These are phyloP conservation scores for Metschnikowia peoriensis DNA, from an alignment of 805 yeast species.

Conservation along the genomic window DNA sequence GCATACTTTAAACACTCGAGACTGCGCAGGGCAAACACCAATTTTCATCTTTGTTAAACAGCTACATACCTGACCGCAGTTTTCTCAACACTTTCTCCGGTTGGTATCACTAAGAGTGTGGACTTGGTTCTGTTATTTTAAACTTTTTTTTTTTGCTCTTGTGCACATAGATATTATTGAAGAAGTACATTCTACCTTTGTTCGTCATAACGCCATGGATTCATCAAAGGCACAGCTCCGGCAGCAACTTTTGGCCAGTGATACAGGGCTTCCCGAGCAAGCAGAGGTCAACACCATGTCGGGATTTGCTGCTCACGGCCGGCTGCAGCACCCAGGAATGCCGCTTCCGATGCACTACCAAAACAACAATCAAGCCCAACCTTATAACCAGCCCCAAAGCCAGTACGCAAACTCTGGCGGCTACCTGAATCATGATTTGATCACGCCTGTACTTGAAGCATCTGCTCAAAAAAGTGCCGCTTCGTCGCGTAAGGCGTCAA, in stretches of 20 bases:
- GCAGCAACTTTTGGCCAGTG: slow-evolving; percentile 34
- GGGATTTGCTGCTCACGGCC: slow-evolving; percentile 15
- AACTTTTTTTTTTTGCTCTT: not conserved
- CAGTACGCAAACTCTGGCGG: slow-evolving; percentile 1
- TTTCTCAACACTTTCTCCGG: not conserved
- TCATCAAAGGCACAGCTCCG: slow-evolving; percentile 26
- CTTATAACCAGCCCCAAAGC: not conserved
- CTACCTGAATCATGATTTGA: slow-evolving; percentile 26
- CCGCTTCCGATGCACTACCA: slow-evolving; percentile 6
- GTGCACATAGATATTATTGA: too few species aligned
- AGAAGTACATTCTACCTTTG: too few species aligned
- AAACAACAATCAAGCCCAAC: not conserved
- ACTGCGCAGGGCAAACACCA: slow-evolving; percentile 7
- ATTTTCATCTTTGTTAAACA: slow-evolving; percentile 1
- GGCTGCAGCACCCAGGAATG: slow-evolving; percentile 10
- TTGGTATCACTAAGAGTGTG: not conserved
- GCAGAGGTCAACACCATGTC: slow-evolving; percentile 23
- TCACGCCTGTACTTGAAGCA: slow-evolving; percentile 23
- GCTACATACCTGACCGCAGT: not conserved
- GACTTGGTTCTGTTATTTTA: not conserved
- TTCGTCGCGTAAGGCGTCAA: slow-evolving; percentile 34
- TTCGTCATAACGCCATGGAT: slow-evolving; percentile 8
- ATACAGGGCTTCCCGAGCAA: slow-evolving; percentile 15
- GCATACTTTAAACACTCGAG: slow-evolving; percentile 1
- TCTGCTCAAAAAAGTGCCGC: not conserved